These are phyloP conservation scores for Plectosphaerella cucumerina DNA, from an alignment of 2,329 filamentous ascomycete genomes.

Conservation along the genomic window DNA sequence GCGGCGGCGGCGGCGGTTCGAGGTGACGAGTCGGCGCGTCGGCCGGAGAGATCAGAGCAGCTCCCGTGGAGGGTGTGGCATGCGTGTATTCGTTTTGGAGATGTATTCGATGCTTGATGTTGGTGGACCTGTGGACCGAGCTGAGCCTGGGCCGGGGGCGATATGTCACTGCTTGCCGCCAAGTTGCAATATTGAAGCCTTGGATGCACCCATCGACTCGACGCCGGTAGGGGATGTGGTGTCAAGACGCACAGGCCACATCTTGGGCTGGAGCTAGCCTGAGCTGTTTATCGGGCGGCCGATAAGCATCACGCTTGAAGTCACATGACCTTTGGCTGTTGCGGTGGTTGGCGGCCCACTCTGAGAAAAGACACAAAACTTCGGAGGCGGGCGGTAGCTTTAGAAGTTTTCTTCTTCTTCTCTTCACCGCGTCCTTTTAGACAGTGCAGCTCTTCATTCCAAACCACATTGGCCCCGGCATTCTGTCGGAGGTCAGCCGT, in stretches of 20 bases:
- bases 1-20: slow-evolving; percentile 14
- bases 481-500: slow-evolving; percentile 61
- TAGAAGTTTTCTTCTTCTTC: slow-evolving; percentile 28
- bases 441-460: slow-evolving; percentile 78
- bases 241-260: slow-evolving; percentile 2
- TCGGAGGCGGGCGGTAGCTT: background rate
- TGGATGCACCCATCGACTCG: slow-evolving; percentile 9
- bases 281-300: background rate
- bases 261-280: background rate
- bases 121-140: too few relatives aligned
- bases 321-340: slow-evolving; percentile 6
- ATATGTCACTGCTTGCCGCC: too few relatives aligned
- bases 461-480: slow-evolving; percentile 51
- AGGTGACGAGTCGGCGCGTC: slow-evolving; percentile 21
- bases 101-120: too few relatives aligned
- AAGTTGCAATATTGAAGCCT: slow-evolving; percentile 12
- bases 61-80: slow-evolving; percentile 2
- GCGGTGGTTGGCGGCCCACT: background rate
- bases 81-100: background rate
- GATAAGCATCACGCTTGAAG: background rate
- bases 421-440: slow-evolving; percentile 70
- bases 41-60: slow-evolving; percentile 16
- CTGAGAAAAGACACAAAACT: slow-evolving; percentile 5
- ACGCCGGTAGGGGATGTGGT: background rate
- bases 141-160: background rate